Conservation (phyloP, 2,329 filamentous ascomycete species). For the Sclerotinia minor region DNA sequence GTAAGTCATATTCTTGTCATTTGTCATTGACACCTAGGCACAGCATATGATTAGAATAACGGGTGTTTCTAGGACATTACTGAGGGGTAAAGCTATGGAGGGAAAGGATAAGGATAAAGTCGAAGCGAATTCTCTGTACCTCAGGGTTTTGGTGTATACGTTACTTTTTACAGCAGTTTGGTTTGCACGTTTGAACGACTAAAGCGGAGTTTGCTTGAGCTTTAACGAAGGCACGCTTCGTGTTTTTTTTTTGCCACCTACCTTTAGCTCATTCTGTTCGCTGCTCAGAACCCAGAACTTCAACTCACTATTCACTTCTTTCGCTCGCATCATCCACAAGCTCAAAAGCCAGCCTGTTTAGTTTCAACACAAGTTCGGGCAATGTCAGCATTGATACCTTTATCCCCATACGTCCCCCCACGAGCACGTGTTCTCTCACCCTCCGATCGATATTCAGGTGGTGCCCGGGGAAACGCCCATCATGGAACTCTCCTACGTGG, state of each 20-base stretch:
- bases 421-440: slow-evolving; percentile 22
- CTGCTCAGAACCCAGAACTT: background rate
- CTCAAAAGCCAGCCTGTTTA: background rate
- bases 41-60: slow-evolving; percentile 18
- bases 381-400: slow-evolving; percentile 25
- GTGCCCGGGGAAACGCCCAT: slow-evolving; percentile 4
- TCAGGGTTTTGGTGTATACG: slow-evolving; percentile 10
- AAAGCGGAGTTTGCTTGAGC: slow-evolving; percentile 3
- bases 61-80: slow-evolving; percentile 12
- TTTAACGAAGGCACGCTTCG: background rate
- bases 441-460: slow-evolving; percentile 19
- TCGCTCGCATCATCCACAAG: background rate
- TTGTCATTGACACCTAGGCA: slow-evolving; percentile 11
- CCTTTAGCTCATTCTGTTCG: background rate
- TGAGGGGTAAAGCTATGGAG: slow-evolving; percentile 13
- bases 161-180: slow-evolving; percentile 15
- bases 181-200: background rate
- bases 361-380: slow-evolving; percentile 4
- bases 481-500: slow-evolving; percentile 18
- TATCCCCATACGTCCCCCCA: slow-evolving; percentile 18
- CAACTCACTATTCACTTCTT: background rate
- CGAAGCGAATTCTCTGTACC: slow-evolving; percentile 15
- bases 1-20: slow-evolving; percentile 29
- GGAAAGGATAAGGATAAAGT: slow-evolving; percentile 17
- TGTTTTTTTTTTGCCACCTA: slow-evolving; percentile 1